These are phyloP conservation scores for Russula lepida DNA, from an alignment of 768 basidiomycete genomes.

Conservation along the genomic window DNA sequence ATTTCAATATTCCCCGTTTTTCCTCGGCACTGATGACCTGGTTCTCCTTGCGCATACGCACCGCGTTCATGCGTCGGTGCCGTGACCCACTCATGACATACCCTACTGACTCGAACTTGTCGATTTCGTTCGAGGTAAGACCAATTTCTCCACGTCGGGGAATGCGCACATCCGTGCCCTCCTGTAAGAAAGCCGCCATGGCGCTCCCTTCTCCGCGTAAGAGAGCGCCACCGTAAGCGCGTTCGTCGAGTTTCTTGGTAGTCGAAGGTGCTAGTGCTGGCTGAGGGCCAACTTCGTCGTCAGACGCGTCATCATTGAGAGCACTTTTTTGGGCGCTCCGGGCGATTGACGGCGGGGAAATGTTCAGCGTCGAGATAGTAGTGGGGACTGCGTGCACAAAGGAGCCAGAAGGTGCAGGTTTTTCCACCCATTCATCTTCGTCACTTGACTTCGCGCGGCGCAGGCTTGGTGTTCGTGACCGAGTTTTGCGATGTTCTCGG, in stretches of 20 bases:
- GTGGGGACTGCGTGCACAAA: slow-evolving; percentile 24
- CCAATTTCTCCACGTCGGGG: slow-evolving; percentile 99
- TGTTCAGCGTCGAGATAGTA: slow-evolving; percentile 15
- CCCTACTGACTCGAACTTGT: slow-evolving; percentile 76
- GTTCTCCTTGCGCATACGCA: slow-evolving; percentile 98
- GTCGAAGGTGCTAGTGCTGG: slow-evolving; percentile 40
- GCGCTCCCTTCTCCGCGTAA: slow-evolving; percentile 94
- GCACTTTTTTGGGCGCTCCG: not conserved
- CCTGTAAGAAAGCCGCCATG: slow-evolving; percentile 94
- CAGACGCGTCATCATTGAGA: slow-evolving; percentile 9
- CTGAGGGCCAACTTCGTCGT: slow-evolving; percentile 73
- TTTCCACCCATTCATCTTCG: slow-evolving; percentile 66
- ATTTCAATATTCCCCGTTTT: slow-evolving; percentile 89
- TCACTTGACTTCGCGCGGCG: slow-evolving; percentile 25
- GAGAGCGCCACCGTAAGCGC: slow-evolving; percentile 83
- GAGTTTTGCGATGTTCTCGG: slow-evolving; percentile 21
- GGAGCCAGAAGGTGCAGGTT: slow-evolving; percentile 30
- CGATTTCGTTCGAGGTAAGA: slow-evolving; percentile 80
- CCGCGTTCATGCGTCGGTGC: slow-evolving; percentile 96
- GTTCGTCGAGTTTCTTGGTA: slow-evolving; percentile 56
- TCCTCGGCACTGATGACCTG: slow-evolving; percentile 99
- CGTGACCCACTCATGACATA: slow-evolving; percentile 98
- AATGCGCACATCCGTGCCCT: slow-evolving; percentile 73
- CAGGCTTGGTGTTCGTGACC: slow-evolving; percentile 15
- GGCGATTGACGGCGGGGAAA: not conserved